Evolutionary conservation across 345 rosid genomes (phyloP), one percentile per base, ranked within the genome.

Genomic region (Mercurialis annua): DNA sequence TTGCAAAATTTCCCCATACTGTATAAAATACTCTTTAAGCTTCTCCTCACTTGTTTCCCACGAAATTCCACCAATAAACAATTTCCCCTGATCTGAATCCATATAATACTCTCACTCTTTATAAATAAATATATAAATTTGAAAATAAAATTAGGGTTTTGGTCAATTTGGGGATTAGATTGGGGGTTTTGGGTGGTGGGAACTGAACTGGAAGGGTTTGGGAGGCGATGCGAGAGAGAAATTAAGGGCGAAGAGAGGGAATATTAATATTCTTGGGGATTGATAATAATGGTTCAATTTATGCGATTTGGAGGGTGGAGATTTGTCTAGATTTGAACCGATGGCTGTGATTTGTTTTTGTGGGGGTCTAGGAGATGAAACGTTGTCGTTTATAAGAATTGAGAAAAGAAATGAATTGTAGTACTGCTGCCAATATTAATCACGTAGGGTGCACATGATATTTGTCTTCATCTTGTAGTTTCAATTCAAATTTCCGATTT

Each of bases 51-150:
- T 72, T 0, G 96, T 92, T 68, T 92, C 98, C 98, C 96, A 90
- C 42, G 98, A 92, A 68, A 92, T 87, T 75, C 98, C 98, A 29
- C 98, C 96, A 68, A 92, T 83, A 74, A 92, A 90, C 4, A 92
- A 85, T 88, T 89, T 85, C 44, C 96, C 97, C 71, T 82, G 93
- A 88, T 93, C 95, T 51, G 95, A 88, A 70, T 90, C 90, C 93
- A 92, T 82, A 47, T 40, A 34, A 65, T n/a, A 10, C 6, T 58
- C 30, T 58, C 27, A 14, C 47, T 66, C 27, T 24, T 30, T 54
- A 6, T 66, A 40, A 5, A 23, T 65, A 50, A n/a, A 58, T n/a
- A n/a, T 20, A 23, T 65, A 6, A 4, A 27, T 24, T 12, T 43
- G 0, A 8, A 44, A 56, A 53, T 10, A 9, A 29, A 10, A 23